Evolutionary conservation across 148 eudicot species (phyloP).

Genomic region (Vaccinium darrowii): DNA sequence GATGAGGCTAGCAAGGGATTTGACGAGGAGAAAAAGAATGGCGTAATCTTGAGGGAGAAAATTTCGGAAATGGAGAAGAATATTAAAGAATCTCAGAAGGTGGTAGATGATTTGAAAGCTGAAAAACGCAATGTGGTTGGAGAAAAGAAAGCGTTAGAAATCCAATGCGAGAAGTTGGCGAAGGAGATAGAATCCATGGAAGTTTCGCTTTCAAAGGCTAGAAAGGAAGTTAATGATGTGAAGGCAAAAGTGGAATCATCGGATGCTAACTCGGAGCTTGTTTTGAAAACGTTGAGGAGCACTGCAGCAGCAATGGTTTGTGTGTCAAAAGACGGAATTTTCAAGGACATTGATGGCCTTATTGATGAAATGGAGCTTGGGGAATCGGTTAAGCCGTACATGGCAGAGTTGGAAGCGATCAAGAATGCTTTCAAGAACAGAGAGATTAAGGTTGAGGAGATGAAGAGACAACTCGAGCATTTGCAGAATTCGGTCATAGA

Average conservation of each 20-base stretch:
- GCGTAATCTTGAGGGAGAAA: conserved; percentile 30
- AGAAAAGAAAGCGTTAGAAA: conserved; percentile 57
- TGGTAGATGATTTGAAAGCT: conserved; percentile 32
- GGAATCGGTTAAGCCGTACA: conserved; percentile 35
- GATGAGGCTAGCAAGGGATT: conserved; percentile 36
- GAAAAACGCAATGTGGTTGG: conserved; percentile 25
- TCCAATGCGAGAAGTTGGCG: conserved; percentile 24
- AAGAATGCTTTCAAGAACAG: conserved; percentile 46
- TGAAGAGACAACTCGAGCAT: conserved; percentile 48
- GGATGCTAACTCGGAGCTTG: conserved; percentile 32
- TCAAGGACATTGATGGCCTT: not conserved
- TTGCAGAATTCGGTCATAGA: conserved; percentile 46
- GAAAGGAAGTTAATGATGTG: conserved; percentile 32
- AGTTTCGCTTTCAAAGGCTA: conserved; percentile 23
- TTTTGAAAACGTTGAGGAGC: conserved; percentile 43
- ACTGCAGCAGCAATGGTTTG: conserved; percentile 30
- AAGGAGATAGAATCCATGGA: conserved; percentile 36
- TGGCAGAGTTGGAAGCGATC: conserved; percentile 54
- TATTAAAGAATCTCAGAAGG: conserved; percentile 37
- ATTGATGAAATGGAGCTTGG: conserved; percentile 26
- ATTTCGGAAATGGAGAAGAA: conserved; percentile 39
- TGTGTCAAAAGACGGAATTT: conserved; percentile 14
- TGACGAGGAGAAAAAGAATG: conserved; percentile 50
- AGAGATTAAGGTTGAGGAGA: conserved; percentile 51
- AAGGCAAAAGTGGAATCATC: conserved; percentile 33